phyloP scores from a whole-genome alignment of 2,329 filamentous ascomycete species.

The Fusarium sp. region DNA sequence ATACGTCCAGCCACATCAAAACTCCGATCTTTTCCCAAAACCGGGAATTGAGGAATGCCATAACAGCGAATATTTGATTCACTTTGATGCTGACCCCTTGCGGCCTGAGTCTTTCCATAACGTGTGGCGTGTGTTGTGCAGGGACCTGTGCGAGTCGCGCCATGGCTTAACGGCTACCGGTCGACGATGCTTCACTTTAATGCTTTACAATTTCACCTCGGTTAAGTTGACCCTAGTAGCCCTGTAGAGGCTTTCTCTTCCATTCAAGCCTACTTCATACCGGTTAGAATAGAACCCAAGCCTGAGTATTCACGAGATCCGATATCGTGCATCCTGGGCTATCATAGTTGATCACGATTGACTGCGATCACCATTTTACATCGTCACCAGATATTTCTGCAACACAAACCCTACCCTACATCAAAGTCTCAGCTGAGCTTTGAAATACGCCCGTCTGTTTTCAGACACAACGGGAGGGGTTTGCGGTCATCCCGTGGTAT shows the following conservation, averaged over 20 bases:
- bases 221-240: not conserved
- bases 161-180: constrained; percentile 16
- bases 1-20: constrained; percentile 10
- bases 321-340: no score
- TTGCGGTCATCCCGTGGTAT: not conserved
- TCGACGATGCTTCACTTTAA: not conserved
- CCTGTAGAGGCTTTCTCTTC: no score
- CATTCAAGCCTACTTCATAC: no score
- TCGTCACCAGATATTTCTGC: not conserved
- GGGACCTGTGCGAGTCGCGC: not conserved
- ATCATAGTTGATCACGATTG: not conserved
- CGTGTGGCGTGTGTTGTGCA: constrained; percentile 7
- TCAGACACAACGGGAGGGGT: not conserved
- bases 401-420: not conserved
- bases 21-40: constrained; percentile 9
- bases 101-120: not conserved
- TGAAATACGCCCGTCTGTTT: not conserved
- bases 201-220: not conserved
- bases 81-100: not conserved
- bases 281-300: no score
- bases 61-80: not conserved
- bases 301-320: not conserved
- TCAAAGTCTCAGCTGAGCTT: no score
- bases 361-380: not conserved
- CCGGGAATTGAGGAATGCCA: constrained; percentile 21